Conservation (phyloP, 306 rosid genomes). For the Fragaria ananassa region DNA sequence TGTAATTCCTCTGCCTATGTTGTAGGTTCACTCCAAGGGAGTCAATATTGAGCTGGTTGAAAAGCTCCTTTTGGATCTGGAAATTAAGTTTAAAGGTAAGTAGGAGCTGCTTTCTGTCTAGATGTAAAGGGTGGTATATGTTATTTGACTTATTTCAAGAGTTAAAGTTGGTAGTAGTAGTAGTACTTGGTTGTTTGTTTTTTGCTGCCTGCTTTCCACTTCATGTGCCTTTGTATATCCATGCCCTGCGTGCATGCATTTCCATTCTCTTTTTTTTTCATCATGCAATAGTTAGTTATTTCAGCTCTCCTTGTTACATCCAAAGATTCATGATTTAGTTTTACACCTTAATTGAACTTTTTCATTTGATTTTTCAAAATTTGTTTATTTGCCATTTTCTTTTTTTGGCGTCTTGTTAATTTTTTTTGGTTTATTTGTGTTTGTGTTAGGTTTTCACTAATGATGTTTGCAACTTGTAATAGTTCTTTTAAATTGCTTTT, state of each 20-base stretch:
- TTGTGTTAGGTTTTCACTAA: slow-evolving; percentile 8
- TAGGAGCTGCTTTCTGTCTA: slow-evolving; percentile 6
- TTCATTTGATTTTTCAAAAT: not conserved
- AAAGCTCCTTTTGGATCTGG: slow-evolving; percentile 54
- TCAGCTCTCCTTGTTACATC: not conserved
- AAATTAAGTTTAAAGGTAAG: slow-evolving; percentile 64
- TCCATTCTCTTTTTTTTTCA: not conserved
- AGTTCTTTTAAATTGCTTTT: slow-evolving; percentile 22
- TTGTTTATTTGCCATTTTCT: not conserved
- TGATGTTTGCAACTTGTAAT: slow-evolving; percentile 9
- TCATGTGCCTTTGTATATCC: not conserved
- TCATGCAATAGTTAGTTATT: no score
- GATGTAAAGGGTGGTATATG: not conserved
- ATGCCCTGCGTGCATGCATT: not conserved
- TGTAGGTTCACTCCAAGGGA: slow-evolving; percentile 89
- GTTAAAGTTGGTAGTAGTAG: not conserved
- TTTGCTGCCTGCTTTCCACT: not conserved
- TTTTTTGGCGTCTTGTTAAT: not conserved
- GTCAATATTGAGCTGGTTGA: slow-evolving; percentile 60
- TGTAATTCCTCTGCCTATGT: slow-evolving; percentile 1
- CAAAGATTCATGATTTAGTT: not conserved
- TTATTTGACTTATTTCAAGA: not conserved
- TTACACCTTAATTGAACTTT: not conserved
- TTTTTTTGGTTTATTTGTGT: not conserved
- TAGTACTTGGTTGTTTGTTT: not conserved